These are phyloP conservation scores for Citrus sp. DNA, from an alignment of 345 rosid species.

Conservation along the genomic window DNA sequence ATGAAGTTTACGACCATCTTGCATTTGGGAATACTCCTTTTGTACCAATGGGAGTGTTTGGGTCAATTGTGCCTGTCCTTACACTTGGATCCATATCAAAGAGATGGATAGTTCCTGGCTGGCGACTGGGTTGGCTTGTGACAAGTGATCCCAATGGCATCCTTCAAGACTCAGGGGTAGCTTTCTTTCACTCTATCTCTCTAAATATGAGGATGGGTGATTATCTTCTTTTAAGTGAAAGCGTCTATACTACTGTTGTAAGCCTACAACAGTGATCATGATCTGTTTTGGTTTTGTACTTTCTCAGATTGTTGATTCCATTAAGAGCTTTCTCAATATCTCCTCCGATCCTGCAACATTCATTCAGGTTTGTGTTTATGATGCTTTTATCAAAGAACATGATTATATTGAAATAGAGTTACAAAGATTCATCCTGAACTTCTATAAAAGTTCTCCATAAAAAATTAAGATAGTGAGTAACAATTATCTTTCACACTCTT, in stretches of 20 bases:
- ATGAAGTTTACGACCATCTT: constrained; percentile 61
- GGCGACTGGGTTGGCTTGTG: constrained; percentile 77
- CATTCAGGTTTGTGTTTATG: constrained; percentile 40
- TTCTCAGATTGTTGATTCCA: constrained; percentile 25
- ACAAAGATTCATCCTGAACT: neutral
- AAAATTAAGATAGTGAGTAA: no score
- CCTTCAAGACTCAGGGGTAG: constrained; percentile 47
- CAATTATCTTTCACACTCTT: no score
- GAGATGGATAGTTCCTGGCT: constrained; percentile 82
- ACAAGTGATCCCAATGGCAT: constrained; percentile 53
- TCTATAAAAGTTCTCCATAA: neutral
- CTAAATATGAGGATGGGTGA: neutral
- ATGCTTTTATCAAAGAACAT: no score
- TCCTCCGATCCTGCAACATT: constrained; percentile 44
- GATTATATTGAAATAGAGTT: no score
- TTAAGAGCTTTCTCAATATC: constrained; percentile 21
- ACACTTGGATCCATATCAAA: constrained; percentile 72
- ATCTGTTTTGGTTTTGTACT: neutral
- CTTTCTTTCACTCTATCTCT: constrained; percentile 3
- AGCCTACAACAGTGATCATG: neutral
- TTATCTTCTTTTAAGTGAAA: neutral
- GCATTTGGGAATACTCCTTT: constrained; percentile 49
- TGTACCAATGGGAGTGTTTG: constrained; percentile 70
- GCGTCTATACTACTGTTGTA: neutral
- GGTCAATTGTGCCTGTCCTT: constrained; percentile 52